Evolutionary conservation across 73 alveolate species (phyloP).

Genomic region (Paramecium biaurelia): DNA sequence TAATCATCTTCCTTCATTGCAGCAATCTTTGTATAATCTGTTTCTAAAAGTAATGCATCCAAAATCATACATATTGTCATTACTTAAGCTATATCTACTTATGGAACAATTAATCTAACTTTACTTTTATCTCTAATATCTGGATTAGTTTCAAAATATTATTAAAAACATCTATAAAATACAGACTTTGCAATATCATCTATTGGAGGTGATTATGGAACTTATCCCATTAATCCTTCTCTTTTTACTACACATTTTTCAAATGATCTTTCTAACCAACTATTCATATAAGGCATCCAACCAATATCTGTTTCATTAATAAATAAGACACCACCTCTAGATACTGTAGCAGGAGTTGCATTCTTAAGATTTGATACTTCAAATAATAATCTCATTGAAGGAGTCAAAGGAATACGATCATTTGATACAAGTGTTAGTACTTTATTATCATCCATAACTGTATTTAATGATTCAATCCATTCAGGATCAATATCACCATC

Average conservation of each 20-base stretch:
- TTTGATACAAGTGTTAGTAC: conserved; percentile 98
- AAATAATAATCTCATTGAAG: conserved; percentile 97
- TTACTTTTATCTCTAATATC: conserved; percentile 74
- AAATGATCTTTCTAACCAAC: conserved; percentile 94
- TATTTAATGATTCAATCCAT: conserved; percentile 99
- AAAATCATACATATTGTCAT: conserved; percentile 77
- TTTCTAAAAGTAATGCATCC: conserved; percentile 75
- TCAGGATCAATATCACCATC: conserved; percentile 99
- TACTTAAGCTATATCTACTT: conserved; percentile 80
- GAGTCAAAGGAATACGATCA: conserved; percentile 99
- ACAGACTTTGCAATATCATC: conserved; percentile 90
- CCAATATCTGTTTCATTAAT: conserved; percentile 99
- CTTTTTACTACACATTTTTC: conserved; percentile 45
- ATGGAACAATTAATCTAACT: conserved; percentile 79
- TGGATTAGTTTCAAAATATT: conserved; percentile 71
- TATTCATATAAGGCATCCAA: conserved; percentile 99
- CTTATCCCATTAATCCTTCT: conserved; percentile 40
- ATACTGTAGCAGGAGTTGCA: conserved; percentile 99
- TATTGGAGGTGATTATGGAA: conserved; percentile 63
- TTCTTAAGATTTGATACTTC: conserved; percentile 98
- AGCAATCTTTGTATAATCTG: conserved; percentile 65
- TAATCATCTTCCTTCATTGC: conserved; percentile 71
- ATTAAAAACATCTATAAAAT: conserved; percentile 81
- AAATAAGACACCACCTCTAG: conserved; percentile 99
- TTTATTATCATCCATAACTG: conserved; percentile 99